Evolutionary conservation across 2,329 filamentous ascomycete genomes (phyloP), one percentile per base, ranked within the genome.

Genomic region (Bipolaris zeicola): DNA sequence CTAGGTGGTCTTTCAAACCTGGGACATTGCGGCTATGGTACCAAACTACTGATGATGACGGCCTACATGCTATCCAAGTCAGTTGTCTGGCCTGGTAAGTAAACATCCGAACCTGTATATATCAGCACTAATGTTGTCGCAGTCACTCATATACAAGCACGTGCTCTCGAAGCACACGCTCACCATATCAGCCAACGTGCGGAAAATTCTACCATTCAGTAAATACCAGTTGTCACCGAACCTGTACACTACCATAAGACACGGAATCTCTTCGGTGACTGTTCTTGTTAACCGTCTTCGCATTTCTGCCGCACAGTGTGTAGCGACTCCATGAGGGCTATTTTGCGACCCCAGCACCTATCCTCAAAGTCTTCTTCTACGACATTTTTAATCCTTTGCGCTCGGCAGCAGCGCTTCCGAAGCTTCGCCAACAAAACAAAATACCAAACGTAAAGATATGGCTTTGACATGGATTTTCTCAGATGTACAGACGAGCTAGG

Each of bases 41-140:
- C 89, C 60, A 95, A 93, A 79, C 87, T 97, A 45, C 79, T 97
- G 67, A 85, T 90, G 68, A 85, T 95, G 52, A 95, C 91, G 61
- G 91, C 92, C 45, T 89, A 91, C 77, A 90, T 96, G 83, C 83
- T 98, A 61, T 90, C 93, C 65, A 92, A 92, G 77, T 90, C 91
- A 61, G 89, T 91, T 63, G 91, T 96, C 26, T 99, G 95, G 94
- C 93, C 93, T 75, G 89, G 90, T 93, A 80, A 82, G 87, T 80
- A 18, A 13, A 16, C 34, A n/a, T 36, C 11, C 22, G 16, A 14
- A 13, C 10, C 13, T 31, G 5, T 26, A 6, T 33, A n/a, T 6
- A 51, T 13, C 44, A 31, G 49, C 68, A 57, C 68, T 77, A 66
- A 75, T 54, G 57, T 38, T 28, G 10, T 42, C 34, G 18, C 63